Evolutionary conservation across 352 stramenopile genomes (phyloP).

Genomic region (Plasmopara halstedii): DNA sequence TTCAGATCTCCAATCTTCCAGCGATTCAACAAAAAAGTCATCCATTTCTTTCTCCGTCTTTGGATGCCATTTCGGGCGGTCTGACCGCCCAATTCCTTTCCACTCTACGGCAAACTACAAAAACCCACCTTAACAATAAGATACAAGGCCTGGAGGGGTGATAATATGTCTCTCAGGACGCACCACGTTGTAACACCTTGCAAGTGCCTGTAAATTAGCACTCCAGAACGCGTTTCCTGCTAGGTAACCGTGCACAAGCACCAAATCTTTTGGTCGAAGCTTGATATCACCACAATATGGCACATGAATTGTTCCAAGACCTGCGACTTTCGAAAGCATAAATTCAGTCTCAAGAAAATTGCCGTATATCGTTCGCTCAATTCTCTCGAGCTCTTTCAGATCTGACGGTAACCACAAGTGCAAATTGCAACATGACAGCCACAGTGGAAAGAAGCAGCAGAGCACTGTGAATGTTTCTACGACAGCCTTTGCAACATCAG

Average conservation of each 20-base stretch:
- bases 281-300: constrained; percentile 60
- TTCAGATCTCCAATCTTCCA: constrained; percentile 66
- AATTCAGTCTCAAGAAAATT: constrained; percentile 58
- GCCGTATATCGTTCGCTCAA: constrained; percentile 66
- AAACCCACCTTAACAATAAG: too few relatives aligned
- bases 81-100: constrained; percentile 69
- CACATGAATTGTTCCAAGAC: constrained; percentile 66
- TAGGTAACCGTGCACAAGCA: constrained; percentile 75
- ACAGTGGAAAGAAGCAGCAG: constrained; percentile 40
- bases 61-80: constrained; percentile 47
- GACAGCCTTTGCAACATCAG: constrained; percentile 25
- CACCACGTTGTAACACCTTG: constrained; percentile 77
- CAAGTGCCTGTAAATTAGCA: constrained; percentile 63
- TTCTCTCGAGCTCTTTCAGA: constrained; percentile 30
- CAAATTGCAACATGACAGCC: constrained; percentile 41
- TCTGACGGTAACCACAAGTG: constrained; percentile 55
- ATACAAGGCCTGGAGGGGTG: neutral
- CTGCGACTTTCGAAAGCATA: constrained; percentile 41
- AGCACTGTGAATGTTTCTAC: constrained; percentile 30
- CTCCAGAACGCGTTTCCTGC: constrained; percentile 73
- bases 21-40: constrained; percentile 73
- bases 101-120: constrained; percentile 74
- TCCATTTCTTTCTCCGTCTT: constrained; percentile 66
- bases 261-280: constrained; percentile 44
- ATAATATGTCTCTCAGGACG: neutral